These are phyloP conservation scores for Fusarium brevicatenulatum DNA, from an alignment of 2,329 filamentous ascomycete species.

Conservation along the genomic window DNA sequence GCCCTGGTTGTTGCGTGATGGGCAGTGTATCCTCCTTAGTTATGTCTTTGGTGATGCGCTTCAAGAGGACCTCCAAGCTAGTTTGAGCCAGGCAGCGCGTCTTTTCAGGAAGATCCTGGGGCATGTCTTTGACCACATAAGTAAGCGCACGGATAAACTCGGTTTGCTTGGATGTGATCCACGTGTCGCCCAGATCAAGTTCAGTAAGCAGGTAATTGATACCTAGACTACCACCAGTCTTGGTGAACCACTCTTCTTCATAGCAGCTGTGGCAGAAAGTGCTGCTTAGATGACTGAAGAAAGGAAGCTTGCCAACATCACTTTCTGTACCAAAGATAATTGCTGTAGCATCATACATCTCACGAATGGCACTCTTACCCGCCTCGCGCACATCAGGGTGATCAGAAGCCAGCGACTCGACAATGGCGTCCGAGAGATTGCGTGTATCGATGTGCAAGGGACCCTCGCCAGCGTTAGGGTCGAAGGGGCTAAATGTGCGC, in stretches of 20 bases:
- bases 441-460: slow-evolving; percentile 87
- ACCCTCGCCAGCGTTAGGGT: slow-evolving; percentile 87
- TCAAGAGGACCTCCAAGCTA: slow-evolving; percentile 82
- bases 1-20: slow-evolving; percentile 52
- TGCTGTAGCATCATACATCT: slow-evolving; percentile 79
- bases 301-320: slow-evolving; percentile 78
- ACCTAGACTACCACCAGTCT: slow-evolving; percentile 89
- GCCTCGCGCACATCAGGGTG: slow-evolving; percentile 81
- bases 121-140: slow-evolving; percentile 99
- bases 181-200: slow-evolving; percentile 83
- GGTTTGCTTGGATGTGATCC: slow-evolving; percentile 83
- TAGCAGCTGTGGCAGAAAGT: slow-evolving; percentile 95
- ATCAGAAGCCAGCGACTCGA: slow-evolving; percentile 90
- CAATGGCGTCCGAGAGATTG: slow-evolving; percentile 86
- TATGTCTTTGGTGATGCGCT: slow-evolving; percentile 79
- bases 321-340: slow-evolving; percentile 81
- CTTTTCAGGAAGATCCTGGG: slow-evolving; percentile 89
- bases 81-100: slow-evolving; percentile 85
- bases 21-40: slow-evolving; percentile 76
- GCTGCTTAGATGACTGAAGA: slow-evolving; percentile 85
- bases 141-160: slow-evolving; percentile 92
- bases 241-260: slow-evolving; percentile 98
- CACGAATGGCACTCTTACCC: slow-evolving; percentile 80
- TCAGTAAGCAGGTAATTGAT: slow-evolving; percentile 89
- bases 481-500: slow-evolving; percentile 80